Evolutionary conservation across 1,284 basidiomycete species (phyloP), one percentile per base, ranked within the genome.

Genomic region (Tremellales sp.): DNA sequence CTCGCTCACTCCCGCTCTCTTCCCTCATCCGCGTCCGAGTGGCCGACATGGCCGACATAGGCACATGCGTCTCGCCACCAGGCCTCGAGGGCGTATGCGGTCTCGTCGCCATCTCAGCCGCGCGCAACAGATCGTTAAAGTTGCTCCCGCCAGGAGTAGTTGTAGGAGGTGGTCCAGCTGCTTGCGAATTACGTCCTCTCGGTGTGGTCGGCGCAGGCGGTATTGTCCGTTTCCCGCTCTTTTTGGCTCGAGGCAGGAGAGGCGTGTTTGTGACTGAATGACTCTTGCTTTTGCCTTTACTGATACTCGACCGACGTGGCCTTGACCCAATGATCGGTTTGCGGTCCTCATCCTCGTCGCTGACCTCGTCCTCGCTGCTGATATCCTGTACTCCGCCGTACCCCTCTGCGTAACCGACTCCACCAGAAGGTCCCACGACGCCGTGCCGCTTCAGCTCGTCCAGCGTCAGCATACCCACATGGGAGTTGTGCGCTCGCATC

Each of bases 101-200:
- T 3, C 68, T 53, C 29, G 63, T 68, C 10, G 68, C 70, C 54
- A 73, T 51, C 51, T 70, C 68, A 12, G 70, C 70, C 10, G 70
- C 70, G 2, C 65, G 62, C 1, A 73, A 56, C 7, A 73, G 50
- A 48, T 73, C 70, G 27, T 56, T 64, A 46, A 73, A 69, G 43
- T 69, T 70, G 50, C 56, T 56, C 11, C 68, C 68, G 3, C 70
- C 70, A 1, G 70, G 70, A 0, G 70, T 73, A 1, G 68, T 69
- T 25, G 58, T 53, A 0, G 67, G 67, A 2, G 59, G 40, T n/a
- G 53, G 4, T 13, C 41, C 4, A 4, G 45, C n/a, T 7, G 8
- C 33, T 21, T 46, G 43, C 26, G 54, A 39, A 43, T 54, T 42
- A 35, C 61, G 23, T 44, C 60, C 46, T 23, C 51, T 52, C n/a